Evolutionary conservation across 257 asterid genomes (phyloP).

Genomic region (Mentha longifolia): DNA sequence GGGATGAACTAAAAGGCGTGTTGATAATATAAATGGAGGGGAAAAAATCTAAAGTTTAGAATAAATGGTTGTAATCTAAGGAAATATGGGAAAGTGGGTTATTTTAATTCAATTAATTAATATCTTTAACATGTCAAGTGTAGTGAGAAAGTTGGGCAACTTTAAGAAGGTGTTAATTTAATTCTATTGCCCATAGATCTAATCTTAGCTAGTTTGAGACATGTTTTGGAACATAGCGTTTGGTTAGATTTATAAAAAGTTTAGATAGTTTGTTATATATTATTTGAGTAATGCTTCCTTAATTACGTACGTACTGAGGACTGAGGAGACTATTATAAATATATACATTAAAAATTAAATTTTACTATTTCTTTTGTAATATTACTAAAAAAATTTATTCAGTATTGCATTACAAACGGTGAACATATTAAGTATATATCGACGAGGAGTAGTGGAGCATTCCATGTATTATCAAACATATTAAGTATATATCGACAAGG

Average conservation of each 20-base stretch:
- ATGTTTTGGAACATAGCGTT: background rate
- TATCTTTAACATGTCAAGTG: background rate
- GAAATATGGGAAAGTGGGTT: conserved; percentile 9
- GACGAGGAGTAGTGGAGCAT: too few relatives aligned
- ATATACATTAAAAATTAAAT: too few relatives aligned
- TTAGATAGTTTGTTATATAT: too few relatives aligned
- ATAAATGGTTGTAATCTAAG: background rate
- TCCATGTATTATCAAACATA: too few relatives aligned
- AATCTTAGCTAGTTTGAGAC: background rate
- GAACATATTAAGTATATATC: too few relatives aligned
- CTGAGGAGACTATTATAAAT: too few relatives aligned
- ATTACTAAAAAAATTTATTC: background rate
- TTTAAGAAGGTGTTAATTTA: background rate
- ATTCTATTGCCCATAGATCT: background rate
- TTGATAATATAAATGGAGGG: background rate
- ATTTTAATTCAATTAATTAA: conserved; percentile 2
- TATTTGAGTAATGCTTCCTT: too few relatives aligned
- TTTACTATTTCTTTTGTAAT: too few relatives aligned
- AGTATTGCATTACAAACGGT: too few relatives aligned
- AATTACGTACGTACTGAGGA: too few relatives aligned
- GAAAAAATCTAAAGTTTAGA: background rate
- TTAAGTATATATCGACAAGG: too few relatives aligned
- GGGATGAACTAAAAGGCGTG: conserved; percentile 2
- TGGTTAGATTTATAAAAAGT: background rate
- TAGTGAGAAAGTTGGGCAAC: conserved; percentile 7